Conservation (phyloP, 139 green algal species). For the Gonium pectorale region DNA sequence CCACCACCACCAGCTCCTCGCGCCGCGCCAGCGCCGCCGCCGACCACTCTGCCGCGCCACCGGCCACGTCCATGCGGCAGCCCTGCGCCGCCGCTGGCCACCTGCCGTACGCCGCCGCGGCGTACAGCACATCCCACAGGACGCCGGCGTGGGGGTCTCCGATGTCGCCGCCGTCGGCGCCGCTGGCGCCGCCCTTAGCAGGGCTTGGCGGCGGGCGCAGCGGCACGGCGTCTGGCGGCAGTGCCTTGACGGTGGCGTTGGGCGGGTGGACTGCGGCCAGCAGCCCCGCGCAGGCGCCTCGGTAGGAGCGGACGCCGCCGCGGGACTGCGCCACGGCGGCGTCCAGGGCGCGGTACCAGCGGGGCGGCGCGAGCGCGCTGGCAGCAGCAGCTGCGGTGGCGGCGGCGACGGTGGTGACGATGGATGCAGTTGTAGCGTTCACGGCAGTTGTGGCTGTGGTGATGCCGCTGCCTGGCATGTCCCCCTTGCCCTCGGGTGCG, state of each 20-base stretch:
- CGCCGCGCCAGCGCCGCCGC: neutral
- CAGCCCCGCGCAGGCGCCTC: neutral
- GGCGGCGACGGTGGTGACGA: neutral
- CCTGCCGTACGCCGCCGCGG: neutral
- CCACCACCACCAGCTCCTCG: slow-evolving; percentile 44
- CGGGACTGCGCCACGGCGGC: neutral
- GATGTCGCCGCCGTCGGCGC: no score
- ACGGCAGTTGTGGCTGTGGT: no score
- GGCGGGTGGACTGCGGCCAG: neutral
- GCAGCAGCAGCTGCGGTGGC: neutral
- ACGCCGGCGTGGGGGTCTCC: neutral
- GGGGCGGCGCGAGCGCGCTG: neutral
- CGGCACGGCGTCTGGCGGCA: no score
- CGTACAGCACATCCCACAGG: neutral
- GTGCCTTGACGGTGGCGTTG: neutral
- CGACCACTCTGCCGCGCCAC: neutral
- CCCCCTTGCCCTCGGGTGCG: no score
- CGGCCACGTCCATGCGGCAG: neutral
- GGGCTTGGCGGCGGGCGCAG: no score
- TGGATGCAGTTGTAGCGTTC: no score
- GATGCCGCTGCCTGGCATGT: no score
- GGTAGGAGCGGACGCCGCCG: neutral
- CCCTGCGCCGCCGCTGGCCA: neutral
- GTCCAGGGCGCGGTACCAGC: slow-evolving; percentile 32
- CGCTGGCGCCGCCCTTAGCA: neutral